A percentile compares a stretch with the other conserved stretches of the same genome.
Evolutionary conservation across 2,329 filamentous ascomycete species (phyloP).

Genomic region (Alternaria sp.): DNA sequence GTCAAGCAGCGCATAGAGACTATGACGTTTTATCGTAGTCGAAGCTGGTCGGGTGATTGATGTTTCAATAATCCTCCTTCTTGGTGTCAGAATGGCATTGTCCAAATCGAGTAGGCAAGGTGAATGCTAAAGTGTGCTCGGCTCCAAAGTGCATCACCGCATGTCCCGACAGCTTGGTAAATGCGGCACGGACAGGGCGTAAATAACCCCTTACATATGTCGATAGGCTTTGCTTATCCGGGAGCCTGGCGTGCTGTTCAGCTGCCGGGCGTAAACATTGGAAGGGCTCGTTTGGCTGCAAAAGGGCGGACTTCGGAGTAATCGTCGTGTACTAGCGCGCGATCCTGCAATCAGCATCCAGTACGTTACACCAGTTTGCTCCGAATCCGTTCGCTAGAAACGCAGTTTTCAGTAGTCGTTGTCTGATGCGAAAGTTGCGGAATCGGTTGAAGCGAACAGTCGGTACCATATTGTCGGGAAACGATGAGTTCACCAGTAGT

Average conservation of each 20-base stretch:
- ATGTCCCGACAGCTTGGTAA: neutral
- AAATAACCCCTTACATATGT: neutral
- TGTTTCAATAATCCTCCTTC: neutral
- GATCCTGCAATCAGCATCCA: slow-evolving; percentile 1
- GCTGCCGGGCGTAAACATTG: neutral
- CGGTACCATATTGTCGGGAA: neutral
- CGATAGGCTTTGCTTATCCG: neutral
- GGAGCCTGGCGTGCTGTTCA: neutral
- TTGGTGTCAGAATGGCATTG: neutral
- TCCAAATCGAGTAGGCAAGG: neutral
- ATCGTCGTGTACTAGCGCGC: neutral
- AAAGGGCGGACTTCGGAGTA: slow-evolving; percentile 4
- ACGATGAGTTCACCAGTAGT: neutral
- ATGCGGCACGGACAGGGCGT: neutral
- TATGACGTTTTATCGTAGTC: neutral
- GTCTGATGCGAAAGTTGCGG: neutral
- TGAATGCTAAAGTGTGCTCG: neutral
- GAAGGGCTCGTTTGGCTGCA: neutral
- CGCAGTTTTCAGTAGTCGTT: neutral
- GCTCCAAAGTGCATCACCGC: neutral
- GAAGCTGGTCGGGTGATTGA: neutral
- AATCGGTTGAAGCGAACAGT: neutral
- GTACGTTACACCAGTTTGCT: neutral
- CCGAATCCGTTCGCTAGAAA: neutral
- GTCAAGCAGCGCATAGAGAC: neutral